A percentile compares a stretch with the other conserved stretches of the same genome.
These are phyloP conservation scores for Castanea sativa DNA, from an alignment of 306 rosid genomes.

Conservation along the genomic window DNA sequence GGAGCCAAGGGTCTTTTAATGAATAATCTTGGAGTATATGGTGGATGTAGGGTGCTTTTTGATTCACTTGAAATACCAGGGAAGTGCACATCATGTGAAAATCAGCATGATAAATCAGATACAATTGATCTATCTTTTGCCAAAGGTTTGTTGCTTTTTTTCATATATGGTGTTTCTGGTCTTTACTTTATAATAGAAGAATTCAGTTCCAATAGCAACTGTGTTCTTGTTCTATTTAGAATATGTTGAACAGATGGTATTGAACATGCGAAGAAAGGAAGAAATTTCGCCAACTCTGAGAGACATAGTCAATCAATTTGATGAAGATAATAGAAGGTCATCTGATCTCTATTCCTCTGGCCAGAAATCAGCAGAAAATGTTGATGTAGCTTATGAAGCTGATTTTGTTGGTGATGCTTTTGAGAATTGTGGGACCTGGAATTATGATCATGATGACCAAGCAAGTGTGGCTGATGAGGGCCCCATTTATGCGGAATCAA, in stretches of 20 bases:
- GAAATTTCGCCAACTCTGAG: conserved; percentile 88
- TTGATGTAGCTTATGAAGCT: conserved; percentile 38
- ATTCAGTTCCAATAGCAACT: conserved; percentile 10
- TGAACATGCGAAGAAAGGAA: conserved; percentile 59
- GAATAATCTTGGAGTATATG: conserved; percentile 91
- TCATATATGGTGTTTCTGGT: conserved; percentile 21
- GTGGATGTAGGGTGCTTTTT: conserved; percentile 83
- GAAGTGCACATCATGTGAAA: conserved; percentile 50
- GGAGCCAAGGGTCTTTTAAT: conserved; percentile 95
- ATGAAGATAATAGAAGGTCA: conserved; percentile 81
- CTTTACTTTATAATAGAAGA: conserved; percentile 18
- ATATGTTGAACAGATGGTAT: conserved; percentile 71
- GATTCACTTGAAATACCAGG: conserved; percentile 86
- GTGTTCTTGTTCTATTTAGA: conserved; percentile 36
- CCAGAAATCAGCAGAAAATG: conserved; percentile 42
- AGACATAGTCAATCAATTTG: conserved; percentile 65
- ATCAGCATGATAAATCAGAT: conserved; percentile 54
- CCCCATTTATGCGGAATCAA: conserved; percentile 53
- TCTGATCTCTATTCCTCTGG: conserved; percentile 36
- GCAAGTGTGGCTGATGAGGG: conserved; percentile 46
- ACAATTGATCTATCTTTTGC: conserved; percentile 82
- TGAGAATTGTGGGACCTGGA: conserved; percentile 55
- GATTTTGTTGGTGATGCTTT: conserved; percentile 46
- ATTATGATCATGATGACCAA: conserved; percentile 57
- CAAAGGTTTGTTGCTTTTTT: conserved; percentile 55